These are phyloP conservation scores for Puccinellia tenuiflora DNA, from an alignment of 176 grass and related monocot genomes.

Conservation along the genomic window DNA sequence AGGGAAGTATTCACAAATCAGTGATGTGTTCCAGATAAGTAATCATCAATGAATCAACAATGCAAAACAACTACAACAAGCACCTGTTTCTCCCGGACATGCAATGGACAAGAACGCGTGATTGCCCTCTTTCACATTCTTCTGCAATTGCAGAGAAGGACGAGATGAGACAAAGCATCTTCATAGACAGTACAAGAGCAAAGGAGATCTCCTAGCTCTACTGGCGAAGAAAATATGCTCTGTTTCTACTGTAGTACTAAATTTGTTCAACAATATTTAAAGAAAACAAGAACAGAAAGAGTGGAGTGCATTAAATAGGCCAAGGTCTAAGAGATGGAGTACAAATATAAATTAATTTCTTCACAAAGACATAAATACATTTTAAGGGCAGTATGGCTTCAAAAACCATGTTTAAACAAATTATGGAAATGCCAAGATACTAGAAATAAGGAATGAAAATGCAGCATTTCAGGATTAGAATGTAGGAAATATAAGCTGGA, in stretches of 20 bases:
- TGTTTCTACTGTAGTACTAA: not conserved
- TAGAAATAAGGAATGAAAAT: not conserved
- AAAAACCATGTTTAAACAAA: constrained; percentile 5
- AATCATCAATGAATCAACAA: constrained; percentile 12
- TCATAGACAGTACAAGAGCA: not conserved
- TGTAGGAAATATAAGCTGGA: not conserved
- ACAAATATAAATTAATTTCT: not conserved
- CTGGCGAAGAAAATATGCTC: not conserved
- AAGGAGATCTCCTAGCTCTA: not conserved
- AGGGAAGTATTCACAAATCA: constrained; percentile 19
- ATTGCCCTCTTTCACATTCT: constrained; percentile 56
- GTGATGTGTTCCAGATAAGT: constrained; percentile 22
- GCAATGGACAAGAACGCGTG: constrained; percentile 73
- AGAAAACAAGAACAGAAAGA: not conserved
- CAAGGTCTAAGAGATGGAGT: not conserved
- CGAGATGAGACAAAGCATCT: constrained; percentile 2
- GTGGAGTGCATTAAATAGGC: not conserved
- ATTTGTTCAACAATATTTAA: constrained; percentile 5
- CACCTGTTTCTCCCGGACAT: constrained; percentile 86
- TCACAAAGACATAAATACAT: not conserved
- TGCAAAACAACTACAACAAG: constrained; percentile 3
- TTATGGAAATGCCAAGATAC: not conserved
- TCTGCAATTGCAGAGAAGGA: constrained; percentile 48
- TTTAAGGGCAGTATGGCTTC: not conserved
- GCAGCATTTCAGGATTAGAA: not conserved